Evolutionary conservation across 2,329 filamentous ascomycete species (phyloP).

Genomic region (Neonectria faginata): DNA sequence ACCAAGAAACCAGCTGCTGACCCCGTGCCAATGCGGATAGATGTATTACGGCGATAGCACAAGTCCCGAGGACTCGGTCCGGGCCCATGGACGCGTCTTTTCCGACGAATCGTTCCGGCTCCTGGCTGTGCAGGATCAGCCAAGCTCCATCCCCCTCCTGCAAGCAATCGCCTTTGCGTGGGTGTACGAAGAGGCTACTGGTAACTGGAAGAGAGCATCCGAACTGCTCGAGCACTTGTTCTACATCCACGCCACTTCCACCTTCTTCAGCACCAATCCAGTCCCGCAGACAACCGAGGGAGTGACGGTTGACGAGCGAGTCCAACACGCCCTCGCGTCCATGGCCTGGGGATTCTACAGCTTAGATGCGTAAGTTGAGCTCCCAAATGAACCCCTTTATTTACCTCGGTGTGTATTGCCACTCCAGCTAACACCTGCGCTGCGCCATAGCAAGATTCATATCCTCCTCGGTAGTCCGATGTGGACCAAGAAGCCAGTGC

Average conservation of each 20-base stretch:
- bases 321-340: slow-evolving; percentile 25
- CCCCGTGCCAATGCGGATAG: background rate
- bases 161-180: slow-evolving; percentile 38
- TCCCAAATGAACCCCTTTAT: no score
- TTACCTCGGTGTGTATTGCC: background rate
- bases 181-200: slow-evolving; percentile 32
- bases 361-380: slow-evolving; percentile 36
- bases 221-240: background rate
- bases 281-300: background rate
- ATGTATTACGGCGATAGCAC: background rate
- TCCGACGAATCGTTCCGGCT: slow-evolving; percentile 25
- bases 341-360: slow-evolving; percentile 42
- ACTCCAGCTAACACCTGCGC: background rate
- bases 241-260: background rate
- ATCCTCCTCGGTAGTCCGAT: background rate
- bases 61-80: no score
- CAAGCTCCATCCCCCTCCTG: slow-evolving; percentile 27
- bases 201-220: slow-evolving; percentile 9
- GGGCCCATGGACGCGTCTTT: slow-evolving; percentile 2
- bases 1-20: background rate
- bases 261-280: background rate
- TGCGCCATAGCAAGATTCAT: slow-evolving; percentile 1
- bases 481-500: background rate
- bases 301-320: background rate
- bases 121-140: slow-evolving; percentile 1